These are phyloP conservation scores for Cordyceps cateniannulata DNA, from an alignment of 2,329 filamentous ascomycete genomes.

Conservation along the genomic window DNA sequence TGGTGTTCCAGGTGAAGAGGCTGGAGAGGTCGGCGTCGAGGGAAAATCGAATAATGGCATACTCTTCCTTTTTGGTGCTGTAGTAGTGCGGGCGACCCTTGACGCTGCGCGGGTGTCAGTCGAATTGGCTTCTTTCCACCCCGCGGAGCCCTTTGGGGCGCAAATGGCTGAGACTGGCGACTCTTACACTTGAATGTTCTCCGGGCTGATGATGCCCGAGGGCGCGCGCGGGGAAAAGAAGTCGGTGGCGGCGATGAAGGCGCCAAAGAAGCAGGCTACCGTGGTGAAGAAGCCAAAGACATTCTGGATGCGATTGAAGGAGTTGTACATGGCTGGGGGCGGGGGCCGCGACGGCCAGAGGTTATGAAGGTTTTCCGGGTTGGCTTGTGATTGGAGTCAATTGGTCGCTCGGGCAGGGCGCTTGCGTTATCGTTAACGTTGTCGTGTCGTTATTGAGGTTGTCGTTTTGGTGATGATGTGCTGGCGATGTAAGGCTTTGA, in stretches of 20 bases:
- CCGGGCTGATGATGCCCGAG: conserved; percentile 53
- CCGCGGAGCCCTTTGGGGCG: too few relatives aligned
- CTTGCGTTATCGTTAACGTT: background rate
- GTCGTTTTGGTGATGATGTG: background rate
- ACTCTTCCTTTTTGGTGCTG: conserved; percentile 86
- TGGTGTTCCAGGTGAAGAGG: conserved; percentile 99
- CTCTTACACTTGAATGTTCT: conserved; percentile 78
- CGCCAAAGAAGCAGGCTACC: conserved; percentile 75
- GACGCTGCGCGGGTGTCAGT: conserved; percentile 47
- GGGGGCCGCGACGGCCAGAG: conserved; percentile 1
- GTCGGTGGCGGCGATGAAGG: conserved; percentile 74
- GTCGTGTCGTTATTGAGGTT: too few relatives aligned
- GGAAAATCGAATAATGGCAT: conserved; percentile 89
- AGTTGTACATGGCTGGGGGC: conserved; percentile 74
- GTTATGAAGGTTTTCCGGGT: background rate
- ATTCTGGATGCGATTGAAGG: conserved; percentile 78
- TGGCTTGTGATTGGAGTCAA: background rate
- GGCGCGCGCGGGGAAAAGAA: conserved; percentile 64
- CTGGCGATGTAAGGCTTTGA: too few relatives aligned
- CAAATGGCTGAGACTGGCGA: background rate
- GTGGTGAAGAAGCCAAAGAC: conserved; percentile 98
- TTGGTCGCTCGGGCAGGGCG: background rate
- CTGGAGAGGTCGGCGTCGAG: conserved; percentile 84
- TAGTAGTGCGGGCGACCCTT: conserved; percentile 96
- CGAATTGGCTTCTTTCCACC: too few relatives aligned